Evolutionary conservation across 306 rosid genomes (phyloP).

Genomic region (Crataegus laevigata): DNA sequence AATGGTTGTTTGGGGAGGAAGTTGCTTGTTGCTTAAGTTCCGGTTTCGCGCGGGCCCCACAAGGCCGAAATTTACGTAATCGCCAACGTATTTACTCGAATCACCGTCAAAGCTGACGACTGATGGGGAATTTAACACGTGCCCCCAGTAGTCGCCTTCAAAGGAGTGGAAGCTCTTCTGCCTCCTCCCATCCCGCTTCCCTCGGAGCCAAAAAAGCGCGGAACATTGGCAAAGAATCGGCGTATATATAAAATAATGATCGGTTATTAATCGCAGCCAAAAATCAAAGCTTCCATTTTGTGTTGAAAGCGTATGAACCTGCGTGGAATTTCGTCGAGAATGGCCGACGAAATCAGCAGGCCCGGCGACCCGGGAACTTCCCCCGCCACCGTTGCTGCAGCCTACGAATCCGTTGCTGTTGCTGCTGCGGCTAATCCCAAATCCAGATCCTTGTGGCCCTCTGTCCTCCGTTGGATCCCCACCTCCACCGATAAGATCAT

Average conservation of each 20-base stretch:
- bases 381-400: background rate
- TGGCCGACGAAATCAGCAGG: slow-evolving; percentile 58
- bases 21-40: background rate
- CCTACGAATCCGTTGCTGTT: background rate
- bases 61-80: background rate
- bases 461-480: slow-evolving; percentile 86
- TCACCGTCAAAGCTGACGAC: background rate
- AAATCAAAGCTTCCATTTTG: background rate
- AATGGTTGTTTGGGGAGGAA: background rate
- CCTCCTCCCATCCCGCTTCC: background rate
- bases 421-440: background rate
- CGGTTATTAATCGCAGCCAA: background rate
- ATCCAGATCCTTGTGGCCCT: slow-evolving; percentile 60
- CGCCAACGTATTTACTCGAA: background rate
- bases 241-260: background rate
- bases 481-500: slow-evolving; percentile 76
- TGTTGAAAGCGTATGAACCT: slow-evolving; percentile 31
- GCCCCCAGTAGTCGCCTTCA: background rate
- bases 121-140: background rate
- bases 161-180: background rate
- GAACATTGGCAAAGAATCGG: background rate
- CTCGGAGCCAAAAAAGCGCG: slow-evolving; percentile 2
- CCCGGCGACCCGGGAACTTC: slow-evolving; percentile 32
- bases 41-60: background rate
- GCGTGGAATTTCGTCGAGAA: slow-evolving; percentile 26